Evolutionary conservation across 2,329 filamentous ascomycete genomes (phyloP).

Genomic region (Colletotrichum sp.): DNA sequence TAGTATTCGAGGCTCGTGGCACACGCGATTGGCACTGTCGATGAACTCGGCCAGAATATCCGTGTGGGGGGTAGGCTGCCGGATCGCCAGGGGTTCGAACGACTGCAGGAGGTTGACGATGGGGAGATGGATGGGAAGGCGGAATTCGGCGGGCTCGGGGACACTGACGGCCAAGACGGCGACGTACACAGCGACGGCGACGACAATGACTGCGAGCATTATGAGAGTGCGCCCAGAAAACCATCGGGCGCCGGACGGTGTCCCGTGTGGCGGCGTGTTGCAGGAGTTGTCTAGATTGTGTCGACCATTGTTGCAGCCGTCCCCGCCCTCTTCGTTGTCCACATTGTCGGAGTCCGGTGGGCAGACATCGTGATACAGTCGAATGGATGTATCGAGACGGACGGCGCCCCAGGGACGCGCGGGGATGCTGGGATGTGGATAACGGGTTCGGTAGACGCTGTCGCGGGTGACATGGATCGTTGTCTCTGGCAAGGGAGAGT

Average conservation of each 20-base stretch:
- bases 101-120: background rate
- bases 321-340: background rate
- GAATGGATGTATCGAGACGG: background rate
- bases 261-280: background rate
- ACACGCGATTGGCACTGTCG: background rate
- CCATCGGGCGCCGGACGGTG: background rate
- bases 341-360: background rate
- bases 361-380: background rate
- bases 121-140: background rate
- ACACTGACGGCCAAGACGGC: background rate
- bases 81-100: background rate
- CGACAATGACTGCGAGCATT: background rate
- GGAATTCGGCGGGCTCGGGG: background rate
- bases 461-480: background rate
- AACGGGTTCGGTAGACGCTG: background rate
- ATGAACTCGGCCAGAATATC: background rate
- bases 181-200: background rate
- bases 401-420: background rate
- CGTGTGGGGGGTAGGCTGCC: background rate
- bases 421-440: background rate
- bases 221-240: background rate
- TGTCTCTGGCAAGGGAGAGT: background rate
- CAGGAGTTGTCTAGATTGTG: background rate
- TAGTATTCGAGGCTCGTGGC: background rate
- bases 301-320: background rate